Percentiles rank a stretch among this genome's conserved stretches.
Conservation (phyloP, 805 yeast genomes). For the Yamadazyma insecticola region DNA sequence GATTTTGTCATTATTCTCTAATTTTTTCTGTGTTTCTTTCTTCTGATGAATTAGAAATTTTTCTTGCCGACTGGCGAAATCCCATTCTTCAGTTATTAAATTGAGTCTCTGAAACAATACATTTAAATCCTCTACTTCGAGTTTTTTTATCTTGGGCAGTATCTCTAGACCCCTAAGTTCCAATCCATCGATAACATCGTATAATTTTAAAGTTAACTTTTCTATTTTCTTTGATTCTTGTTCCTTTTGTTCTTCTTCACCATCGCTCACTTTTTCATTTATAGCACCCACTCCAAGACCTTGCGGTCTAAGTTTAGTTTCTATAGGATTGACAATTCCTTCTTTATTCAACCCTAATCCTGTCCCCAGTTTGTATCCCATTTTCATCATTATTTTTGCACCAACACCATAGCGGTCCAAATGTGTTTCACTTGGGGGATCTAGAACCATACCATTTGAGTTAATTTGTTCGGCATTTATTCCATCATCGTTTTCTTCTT, state of each 20-base stretch:
- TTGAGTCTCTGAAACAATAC: slow-evolving; percentile 12
- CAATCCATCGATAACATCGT: slow-evolving; percentile 30
- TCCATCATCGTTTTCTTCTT: too few species aligned
- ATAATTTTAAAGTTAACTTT: slow-evolving; percentile 13
- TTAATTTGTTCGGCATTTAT: too few species aligned
- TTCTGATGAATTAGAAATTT: slow-evolving; percentile 6
- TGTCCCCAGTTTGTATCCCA: slow-evolving; percentile 84
- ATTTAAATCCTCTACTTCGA: slow-evolving; percentile 7
- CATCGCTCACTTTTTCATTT: slow-evolving; percentile 30
- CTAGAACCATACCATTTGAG: too few species aligned
- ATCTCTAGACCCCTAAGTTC: slow-evolving; percentile 30
- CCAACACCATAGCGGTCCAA: slow-evolving; percentile 69
- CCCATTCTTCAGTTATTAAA: slow-evolving; percentile 12
- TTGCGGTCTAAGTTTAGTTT: slow-evolving; percentile 59
- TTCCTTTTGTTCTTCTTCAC: slow-evolving; percentile 16
- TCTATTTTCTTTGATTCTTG: slow-evolving; percentile 1
- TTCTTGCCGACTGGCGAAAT: slow-evolving; percentile 9
- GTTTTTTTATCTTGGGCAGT: slow-evolving; percentile 30
- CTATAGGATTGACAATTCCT: slow-evolving; percentile 81
- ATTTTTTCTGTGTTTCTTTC: slow-evolving; percentile 4
- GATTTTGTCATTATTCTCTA: slow-evolving; percentile 2
- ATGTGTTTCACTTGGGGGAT: too few species aligned
- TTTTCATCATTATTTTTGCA: slow-evolving; percentile 65
- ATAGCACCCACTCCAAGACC: slow-evolving; percentile 75
- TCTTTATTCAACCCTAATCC: slow-evolving; percentile 74